These are phyloP conservation scores for Micractinium conductrix DNA, from an alignment of 139 green algal species.

Conservation along the genomic window DNA sequence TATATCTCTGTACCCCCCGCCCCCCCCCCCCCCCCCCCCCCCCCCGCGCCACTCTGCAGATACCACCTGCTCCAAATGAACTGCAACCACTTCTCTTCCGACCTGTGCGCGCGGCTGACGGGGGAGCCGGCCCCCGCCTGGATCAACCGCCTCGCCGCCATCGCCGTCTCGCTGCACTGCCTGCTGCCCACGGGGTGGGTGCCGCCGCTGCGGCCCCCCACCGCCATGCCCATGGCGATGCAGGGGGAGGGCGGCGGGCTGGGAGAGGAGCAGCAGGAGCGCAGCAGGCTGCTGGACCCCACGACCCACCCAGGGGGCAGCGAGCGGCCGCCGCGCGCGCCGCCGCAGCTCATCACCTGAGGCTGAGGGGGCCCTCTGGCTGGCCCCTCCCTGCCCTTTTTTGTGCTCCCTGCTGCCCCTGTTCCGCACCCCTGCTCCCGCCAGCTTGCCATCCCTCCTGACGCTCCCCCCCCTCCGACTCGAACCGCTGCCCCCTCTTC, in stretches of 20 bases:
- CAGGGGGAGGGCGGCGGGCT: too few relatives aligned
- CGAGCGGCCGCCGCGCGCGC: slow-evolving; percentile 4
- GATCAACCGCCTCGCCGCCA: slow-evolving; percentile 87
- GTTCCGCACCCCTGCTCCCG: background rate
- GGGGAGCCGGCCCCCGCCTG: slow-evolving; percentile 71
- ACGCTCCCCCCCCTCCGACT: too few relatives aligned
- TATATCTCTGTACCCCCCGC: background rate
- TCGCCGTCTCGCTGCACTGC: slow-evolving; percentile 88
- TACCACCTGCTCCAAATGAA: slow-evolving; percentile 66
- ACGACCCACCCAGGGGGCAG: slow-evolving; percentile 1
- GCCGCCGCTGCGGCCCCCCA: slow-evolving; percentile 77
- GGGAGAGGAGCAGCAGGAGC: slow-evolving; percentile 4
- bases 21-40: background rate
- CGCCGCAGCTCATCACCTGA: slow-evolving; percentile 17
- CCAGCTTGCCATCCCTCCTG: background rate
- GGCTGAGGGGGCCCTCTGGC: background rate
- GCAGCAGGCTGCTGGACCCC: slow-evolving; percentile 18
- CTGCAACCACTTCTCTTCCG: slow-evolving; percentile 88
- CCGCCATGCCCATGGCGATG: background rate
- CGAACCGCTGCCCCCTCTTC: background rate
- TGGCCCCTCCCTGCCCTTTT: background rate
- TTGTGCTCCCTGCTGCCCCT: background rate
- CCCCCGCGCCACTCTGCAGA: background rate
- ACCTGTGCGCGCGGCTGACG: slow-evolving; percentile 74
- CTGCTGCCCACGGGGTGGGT: slow-evolving; percentile 80